Evolutionary conservation across 306 rosid genomes (phyloP).

Genomic region (Prunus fruticosa): DNA sequence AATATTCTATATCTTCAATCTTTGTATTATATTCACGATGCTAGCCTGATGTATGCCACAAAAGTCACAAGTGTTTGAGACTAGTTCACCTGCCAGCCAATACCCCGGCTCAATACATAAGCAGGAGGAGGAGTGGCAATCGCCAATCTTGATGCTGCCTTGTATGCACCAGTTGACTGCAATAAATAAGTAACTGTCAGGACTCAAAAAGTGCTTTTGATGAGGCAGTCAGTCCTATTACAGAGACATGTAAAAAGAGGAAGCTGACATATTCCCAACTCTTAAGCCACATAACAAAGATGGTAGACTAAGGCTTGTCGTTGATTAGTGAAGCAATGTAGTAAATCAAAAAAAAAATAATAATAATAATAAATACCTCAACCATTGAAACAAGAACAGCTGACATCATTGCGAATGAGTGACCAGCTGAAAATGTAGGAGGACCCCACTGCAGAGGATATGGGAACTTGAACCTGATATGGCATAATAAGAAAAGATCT

Average conservation of each 20-base stretch:
- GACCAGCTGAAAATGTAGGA: slow-evolving; percentile 96
- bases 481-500: slow-evolving; percentile 16
- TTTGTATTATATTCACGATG: not conserved
- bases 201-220: not conserved
- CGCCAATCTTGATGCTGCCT: slow-evolving; percentile 89
- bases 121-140: slow-evolving; percentile 99
- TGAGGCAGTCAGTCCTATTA: not conserved
- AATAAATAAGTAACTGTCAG: slow-evolving; percentile 16
- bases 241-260: slow-evolving; percentile 15
- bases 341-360: not conserved
- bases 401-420: slow-evolving; percentile 95
- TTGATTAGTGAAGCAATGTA: not conserved
- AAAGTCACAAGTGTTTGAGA: not conserved
- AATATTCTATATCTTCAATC: not conserved
- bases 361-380: slow-evolving; percentile 57
- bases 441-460: slow-evolving; percentile 99
- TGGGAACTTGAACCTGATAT: slow-evolving; percentile 84
- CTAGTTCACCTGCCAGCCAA: slow-evolving; percentile 90
- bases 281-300: slow-evolving; percentile 6
- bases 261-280: not conserved
- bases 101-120: slow-evolving; percentile 94
- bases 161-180: slow-evolving; percentile 94
- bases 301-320: not conserved
- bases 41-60: not conserved
- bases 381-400: slow-evolving; percentile 95